Evolutionary conservation across 1,284 basidiomycete genomes (phyloP).

Genomic region (Trametes hirsuta): DNA sequence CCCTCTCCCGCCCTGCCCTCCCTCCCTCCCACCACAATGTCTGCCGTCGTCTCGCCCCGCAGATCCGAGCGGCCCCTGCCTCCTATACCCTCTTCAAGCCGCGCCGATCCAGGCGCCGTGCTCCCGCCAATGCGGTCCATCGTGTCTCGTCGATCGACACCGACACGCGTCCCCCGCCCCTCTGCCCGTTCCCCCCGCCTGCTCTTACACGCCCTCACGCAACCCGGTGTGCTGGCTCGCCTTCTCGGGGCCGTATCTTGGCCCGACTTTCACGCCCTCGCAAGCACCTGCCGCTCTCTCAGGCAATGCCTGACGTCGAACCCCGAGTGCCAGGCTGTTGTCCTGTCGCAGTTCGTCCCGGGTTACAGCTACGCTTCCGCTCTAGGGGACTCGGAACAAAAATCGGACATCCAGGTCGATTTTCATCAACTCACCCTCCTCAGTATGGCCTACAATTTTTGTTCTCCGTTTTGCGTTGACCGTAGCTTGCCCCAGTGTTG

Average conservation of each 20-base stretch:
- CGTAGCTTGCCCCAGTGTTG: slow-evolving; percentile 47
- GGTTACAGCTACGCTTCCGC: slow-evolving; percentile 52
- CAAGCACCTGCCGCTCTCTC: slow-evolving; percentile 50
- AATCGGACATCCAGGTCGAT: slow-evolving; percentile 52
- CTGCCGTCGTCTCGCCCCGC: slow-evolving; percentile 10
- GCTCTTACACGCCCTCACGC: slow-evolving; percentile 32
- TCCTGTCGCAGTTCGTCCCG: slow-evolving; percentile 63
- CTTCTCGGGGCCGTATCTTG: slow-evolving; percentile 52
- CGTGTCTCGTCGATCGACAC: background rate
- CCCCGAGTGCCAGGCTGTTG: slow-evolving; percentile 47
- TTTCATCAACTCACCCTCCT: slow-evolving; percentile 63
- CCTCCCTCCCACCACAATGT: slow-evolving; percentile 9
- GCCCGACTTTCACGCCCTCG: slow-evolving; percentile 56
- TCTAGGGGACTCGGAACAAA: slow-evolving; percentile 42
- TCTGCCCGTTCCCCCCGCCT: slow-evolving; percentile 13
- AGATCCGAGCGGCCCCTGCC: slow-evolving; percentile 18
- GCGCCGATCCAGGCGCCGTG: background rate
- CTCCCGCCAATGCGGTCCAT: background rate
- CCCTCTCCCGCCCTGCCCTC: background rate
- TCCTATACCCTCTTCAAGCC: slow-evolving; percentile 18
- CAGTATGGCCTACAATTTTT: slow-evolving; percentile 46
- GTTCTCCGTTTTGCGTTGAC: slow-evolving; percentile 7
- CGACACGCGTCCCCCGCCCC: slow-evolving; percentile 9
- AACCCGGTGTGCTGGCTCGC: slow-evolving; percentile 46
- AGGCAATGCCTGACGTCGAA: slow-evolving; percentile 46